Base-by-base conservation (phyloP, 495 filamentous ascomycete species). In the Tuber indicum region DNA sequence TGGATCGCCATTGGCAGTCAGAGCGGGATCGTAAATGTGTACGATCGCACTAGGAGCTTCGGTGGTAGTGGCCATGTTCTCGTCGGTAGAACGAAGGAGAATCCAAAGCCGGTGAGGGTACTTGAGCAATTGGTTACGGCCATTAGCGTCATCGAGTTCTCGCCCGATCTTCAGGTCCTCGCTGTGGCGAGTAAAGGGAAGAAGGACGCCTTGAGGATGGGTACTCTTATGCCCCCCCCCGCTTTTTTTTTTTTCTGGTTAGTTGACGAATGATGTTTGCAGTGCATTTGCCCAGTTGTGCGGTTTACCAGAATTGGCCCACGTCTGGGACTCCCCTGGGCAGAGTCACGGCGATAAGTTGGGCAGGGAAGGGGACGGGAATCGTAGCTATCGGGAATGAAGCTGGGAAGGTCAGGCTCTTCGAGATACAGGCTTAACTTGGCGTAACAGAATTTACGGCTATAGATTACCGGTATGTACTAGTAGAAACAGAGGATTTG, bases 281-380 rank as follows among this genome's bases (percentile, higher is more conserved):
- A 87, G 94, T 96, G 49, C 96, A 99, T 84, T 85, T 99, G 80
- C 95, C 95, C 2, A 92, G 89, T 76, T 97, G 93, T 83, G 96
- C 94, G 3, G 94, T 98, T 23, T 99, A 96, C 87, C 90, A 89
- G 81, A 98, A 99, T 85, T 99, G 96, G 96, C 96, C 96, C 36
- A 99, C 96, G 62, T 88, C 89, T 58, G 89, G 91, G 84, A 99
- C 96, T 74, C 95, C 96, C 16, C 83, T 99, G 76, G 96, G 96
- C 0, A 88, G 93, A 46, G 90, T 98, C 73, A 92, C 91, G 5
- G 88, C 90, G 2, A 90, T 97, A 70, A 91, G 93, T 32, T 94
- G 94, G 81, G 89, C 88, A n/a, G 89, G 89, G 10, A 87, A 86
- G 58, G 85, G 86, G 73, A 91, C 89, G 45, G 89, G 92, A 80